phyloP scores from a whole-genome alignment of 352 stramenopile species.

The Pythium apleroticum region DNA sequence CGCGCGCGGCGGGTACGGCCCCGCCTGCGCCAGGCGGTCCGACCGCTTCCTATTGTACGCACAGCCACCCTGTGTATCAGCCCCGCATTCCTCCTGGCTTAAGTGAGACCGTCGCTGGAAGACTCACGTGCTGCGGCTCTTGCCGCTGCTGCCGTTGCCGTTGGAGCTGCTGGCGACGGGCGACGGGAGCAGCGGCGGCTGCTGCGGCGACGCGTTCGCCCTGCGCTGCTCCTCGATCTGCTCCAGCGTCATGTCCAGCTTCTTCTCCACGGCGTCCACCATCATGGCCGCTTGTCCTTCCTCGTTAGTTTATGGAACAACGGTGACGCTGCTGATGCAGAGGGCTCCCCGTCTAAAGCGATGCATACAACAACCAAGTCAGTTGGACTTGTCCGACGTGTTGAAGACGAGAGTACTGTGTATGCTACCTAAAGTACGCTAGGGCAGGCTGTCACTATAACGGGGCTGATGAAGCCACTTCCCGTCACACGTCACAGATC shows the following conservation, averaged over 20 bases:
- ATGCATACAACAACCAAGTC: constrained; percentile 17
- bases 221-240: constrained; percentile 63
- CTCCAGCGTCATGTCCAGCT: constrained; percentile 72
- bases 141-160: constrained; percentile 30
- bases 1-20: constrained; percentile 45
- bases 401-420: neutral
- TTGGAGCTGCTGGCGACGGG: neutral
- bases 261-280: constrained; percentile 57
- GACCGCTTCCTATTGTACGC: constrained; percentile 61
- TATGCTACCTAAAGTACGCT: neutral
- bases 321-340: neutral
- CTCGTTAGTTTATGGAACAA: constrained; percentile 9
- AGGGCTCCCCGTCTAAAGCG: constrained; percentile 18
- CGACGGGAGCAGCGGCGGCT: constrained; percentile 7
- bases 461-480: constrained; percentile 1
- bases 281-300: constrained; percentile 15
- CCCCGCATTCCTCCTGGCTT: neutral
- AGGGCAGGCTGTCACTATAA: neutral
- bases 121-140: constrained; percentile 57
- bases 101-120: neutral
- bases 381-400: constrained; percentile 19
- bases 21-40: constrained; percentile 54
- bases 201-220: constrained; percentile 5
- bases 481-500: constrained; percentile 1
- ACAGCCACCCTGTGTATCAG: constrained; percentile 20